Evolutionary conservation across 2,329 filamentous ascomycete genomes (phyloP).

Genomic region (Ophiostoma triangulosporum): DNA sequence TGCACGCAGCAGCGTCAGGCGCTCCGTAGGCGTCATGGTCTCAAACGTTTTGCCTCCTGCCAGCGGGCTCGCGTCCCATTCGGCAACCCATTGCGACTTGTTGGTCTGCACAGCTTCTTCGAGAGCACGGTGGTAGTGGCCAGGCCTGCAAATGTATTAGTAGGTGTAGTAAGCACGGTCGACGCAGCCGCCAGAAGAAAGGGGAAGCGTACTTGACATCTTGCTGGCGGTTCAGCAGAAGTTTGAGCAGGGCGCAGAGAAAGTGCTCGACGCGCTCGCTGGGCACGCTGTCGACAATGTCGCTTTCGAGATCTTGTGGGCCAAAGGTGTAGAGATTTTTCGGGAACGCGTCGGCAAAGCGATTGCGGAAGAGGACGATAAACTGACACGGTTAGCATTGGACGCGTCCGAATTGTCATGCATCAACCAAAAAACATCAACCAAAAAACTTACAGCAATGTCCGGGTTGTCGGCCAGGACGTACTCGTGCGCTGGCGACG

Average conservation of each 20-base stretch:
- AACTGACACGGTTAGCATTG: constrained; percentile 47
- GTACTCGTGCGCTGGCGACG: constrained; percentile 83
- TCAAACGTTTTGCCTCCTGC: constrained; percentile 69
- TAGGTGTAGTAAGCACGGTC: constrained; percentile 24
- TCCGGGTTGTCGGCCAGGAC: constrained; percentile 81
- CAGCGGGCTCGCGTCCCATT: constrained; percentile 78
- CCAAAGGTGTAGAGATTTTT: constrained; percentile 81
- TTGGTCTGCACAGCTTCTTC: constrained; percentile 85
- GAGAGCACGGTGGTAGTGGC: constrained; percentile 82
- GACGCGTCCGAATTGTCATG: neutral
- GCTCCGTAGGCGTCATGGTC: constrained; percentile 64
- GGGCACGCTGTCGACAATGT: constrained; percentile 62
- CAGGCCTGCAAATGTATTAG: constrained; percentile 45
- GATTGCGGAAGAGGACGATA: constrained; percentile 93
- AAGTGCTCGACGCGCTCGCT: constrained; percentile 79
- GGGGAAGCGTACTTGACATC: constrained; percentile 72
- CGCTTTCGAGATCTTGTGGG: constrained; percentile 86
- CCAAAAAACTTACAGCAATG: constrained; percentile 71
- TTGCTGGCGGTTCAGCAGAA: constrained; percentile 94
- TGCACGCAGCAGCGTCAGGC: constrained; percentile 74
- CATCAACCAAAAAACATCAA: constrained; percentile 4
- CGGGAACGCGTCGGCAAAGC: constrained; percentile 81
- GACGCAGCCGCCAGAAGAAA: neutral
- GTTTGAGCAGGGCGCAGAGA: constrained; percentile 73
- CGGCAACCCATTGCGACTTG: constrained; percentile 73